Percentiles rank a stretch among this genome's conserved stretches.
These are phyloP conservation scores for Casuarina equisetifolia DNA, from an alignment of 306 rosid species.

Conservation along the genomic window DNA sequence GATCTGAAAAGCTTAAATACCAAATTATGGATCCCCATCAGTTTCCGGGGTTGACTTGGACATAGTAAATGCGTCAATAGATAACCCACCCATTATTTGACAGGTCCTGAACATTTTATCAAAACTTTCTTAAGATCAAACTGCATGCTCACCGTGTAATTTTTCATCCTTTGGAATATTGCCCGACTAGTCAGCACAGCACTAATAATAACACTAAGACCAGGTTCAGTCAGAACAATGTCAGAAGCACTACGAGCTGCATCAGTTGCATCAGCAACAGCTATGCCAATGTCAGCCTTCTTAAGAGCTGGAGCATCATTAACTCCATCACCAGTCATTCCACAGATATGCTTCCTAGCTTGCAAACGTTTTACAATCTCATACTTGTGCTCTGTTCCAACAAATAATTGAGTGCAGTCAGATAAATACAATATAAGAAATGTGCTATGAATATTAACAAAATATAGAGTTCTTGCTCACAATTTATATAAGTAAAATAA, in stretches of 20 bases:
- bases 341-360: slow-evolving; percentile 78
- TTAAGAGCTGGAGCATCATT: slow-evolving; percentile 91
- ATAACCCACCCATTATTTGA: neutral
- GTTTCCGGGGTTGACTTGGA: neutral
- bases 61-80: neutral
- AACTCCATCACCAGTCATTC: slow-evolving; percentile 93
- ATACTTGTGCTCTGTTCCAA: slow-evolving; percentile 72
- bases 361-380: slow-evolving; percentile 79
- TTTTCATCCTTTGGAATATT: slow-evolving; percentile 93
- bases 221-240: slow-evolving; percentile 86
- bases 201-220: slow-evolving; percentile 79
- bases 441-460: neutral
- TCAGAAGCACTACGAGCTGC: slow-evolving; percentile 93
- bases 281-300: slow-evolving; percentile 87
- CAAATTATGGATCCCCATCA: slow-evolving; percentile 2
- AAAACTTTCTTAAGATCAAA: neutral
- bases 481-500: neutral
- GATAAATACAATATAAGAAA: slow-evolving; percentile 1
- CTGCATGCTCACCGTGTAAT: slow-evolving; percentile 63
- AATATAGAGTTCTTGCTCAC: slow-evolving; percentile 6
- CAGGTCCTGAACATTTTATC: slow-evolving; percentile 5
- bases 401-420: slow-evolving; percentile 7
- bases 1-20: neutral
- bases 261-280: slow-evolving; percentile 92
- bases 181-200: slow-evolving; percentile 90